Conservation (phyloP, 805 yeast genomes). For the Pichia scutulata region DNA sequence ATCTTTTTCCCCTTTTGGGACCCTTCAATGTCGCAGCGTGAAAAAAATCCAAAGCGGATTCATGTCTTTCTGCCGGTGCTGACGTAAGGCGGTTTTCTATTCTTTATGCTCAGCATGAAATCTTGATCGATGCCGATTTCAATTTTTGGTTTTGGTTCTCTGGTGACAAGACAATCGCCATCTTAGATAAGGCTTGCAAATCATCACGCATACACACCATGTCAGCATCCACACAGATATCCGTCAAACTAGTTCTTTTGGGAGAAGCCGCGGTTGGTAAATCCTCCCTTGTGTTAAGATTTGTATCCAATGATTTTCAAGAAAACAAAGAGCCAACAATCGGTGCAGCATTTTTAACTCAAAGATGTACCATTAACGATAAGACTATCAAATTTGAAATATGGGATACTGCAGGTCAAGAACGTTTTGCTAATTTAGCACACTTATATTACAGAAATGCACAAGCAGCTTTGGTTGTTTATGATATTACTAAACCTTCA, state of each 20-base stretch:
- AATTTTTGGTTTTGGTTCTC: background rate
- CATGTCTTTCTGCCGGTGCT: background rate
- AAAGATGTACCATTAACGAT: conserved; percentile 80
- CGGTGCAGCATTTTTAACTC: conserved; percentile 96
- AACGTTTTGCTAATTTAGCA: conserved; percentile 89
- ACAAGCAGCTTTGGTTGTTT: conserved; percentile 92
- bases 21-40: background rate
- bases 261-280: conserved; percentile 99
- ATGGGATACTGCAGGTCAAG: conserved; percentile 99
- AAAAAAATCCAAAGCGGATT: background rate
- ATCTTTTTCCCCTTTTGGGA: background rate
- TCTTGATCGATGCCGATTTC: background rate
- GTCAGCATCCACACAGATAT: conserved; percentile 37
- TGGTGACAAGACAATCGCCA: background rate
- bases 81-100: background rate
- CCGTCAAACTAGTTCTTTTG: conserved; percentile 81
- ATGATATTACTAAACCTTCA: conserved; percentile 91
- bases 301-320: conserved; percentile 92
- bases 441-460: conserved; percentile 98
- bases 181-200: background rate
- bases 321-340: conserved; percentile 97
- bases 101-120: background rate
- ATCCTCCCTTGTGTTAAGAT: conserved; percentile 83
- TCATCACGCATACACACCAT: conserved; percentile 1
- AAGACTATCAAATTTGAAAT: conserved; percentile 86